Base-by-base conservation (phyloP, 345 rosid species). In the Populus euphratica region DNA sequence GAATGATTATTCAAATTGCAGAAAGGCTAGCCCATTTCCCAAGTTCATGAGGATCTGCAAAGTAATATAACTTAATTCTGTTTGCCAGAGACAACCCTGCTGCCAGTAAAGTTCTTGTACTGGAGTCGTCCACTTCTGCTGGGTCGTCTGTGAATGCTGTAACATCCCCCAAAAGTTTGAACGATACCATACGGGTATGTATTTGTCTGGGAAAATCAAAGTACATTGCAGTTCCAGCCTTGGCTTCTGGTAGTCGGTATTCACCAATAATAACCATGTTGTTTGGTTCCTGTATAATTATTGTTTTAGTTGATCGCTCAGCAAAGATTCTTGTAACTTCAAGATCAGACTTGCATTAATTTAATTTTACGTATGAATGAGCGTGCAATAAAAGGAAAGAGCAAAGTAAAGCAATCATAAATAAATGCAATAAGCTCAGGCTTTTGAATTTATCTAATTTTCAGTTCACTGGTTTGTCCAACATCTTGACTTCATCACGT, bases 1-100 rank as follows among this genome's bases (percentile, higher is more conserved):
- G 13, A 65, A 39, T 25, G 36, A 25, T 14, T 12, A 50, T 91
- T 31, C 87, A 94, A 47, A 85, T 86, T 47, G 83, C 81, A 0
- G 97, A 88, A 66, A 92, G 97, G 71, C 90, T 91, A 66, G 93
- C 95, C 98, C 98, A 94, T 85, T 88, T 93, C 71, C 97, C 98
- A 31, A 89, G 87, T 49, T 94, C 97, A 29, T 85, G 85, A 64
- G 96, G 94, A 86, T 94, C 93, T 6, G 88, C 91, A 47, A 83
- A 87, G 84, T 94, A 89, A 79, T 88, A 90, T 44, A 91, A 79
- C 87, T 93, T 93, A 44, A 91, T 74, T 83, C 98, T 87, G 76
- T 76, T 91, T 17, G 88, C 82, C 84, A 93, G 80, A 36, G 98
- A 93, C 79, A 94, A 66, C 41, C 97, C 98, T 8, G 90, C 78